Base-by-base conservation (phyloP, 192 early-diverging fungal genomes). In the Ambispora gerdemannii region DNA sequence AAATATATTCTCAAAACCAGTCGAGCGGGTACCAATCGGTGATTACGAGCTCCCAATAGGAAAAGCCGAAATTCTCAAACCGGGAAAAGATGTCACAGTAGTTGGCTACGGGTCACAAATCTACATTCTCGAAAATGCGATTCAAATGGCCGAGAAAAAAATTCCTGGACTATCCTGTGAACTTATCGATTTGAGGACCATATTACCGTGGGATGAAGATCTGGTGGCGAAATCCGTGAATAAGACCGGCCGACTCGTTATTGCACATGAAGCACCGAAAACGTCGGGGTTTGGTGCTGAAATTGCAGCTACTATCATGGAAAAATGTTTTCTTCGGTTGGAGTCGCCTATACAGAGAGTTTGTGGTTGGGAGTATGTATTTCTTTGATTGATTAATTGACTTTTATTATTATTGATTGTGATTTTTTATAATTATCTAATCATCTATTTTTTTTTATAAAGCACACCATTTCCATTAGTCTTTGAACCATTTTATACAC, bases 401-500 rank as follows among this genome's bases (percentile, higher is more conserved):
- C 20, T 19, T 32, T 60, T 60, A 32, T 60, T 17, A 6, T 17
- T 31, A 33, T 32, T 10, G 15, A 60, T 60, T 17, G 28, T 60
- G 24, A 60, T 60, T 10, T 1, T 43, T 43, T 13, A 15, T 32
- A 60, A 20, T 60, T 50, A 50, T 1, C 22, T n/a, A 4, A 36
- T 10, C 31, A 33, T 10, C 15, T 43, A n/a, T 69, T 69, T 69
- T 2, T 63, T 43, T 60, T 75, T 63, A 4, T 74, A 61, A 24
- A 76, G 77, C 77, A 89, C 89, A 6, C 96, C 96, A 2, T 97
- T 97, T 81, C 95, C 96, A 4, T 75, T 98, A 32, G 85, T 91
- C 6, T 97, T 88, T 83, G 96, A 98, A 73, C 90, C 90, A 76
- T 91, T 98, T 75, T 97, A 96, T 76, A 85, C 96, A 61, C 96